Percentiles rank a stretch among this genome's conserved stretches.
Evolutionary conservation across 2,329 filamentous ascomycete genomes (phyloP).

Genomic region (Chaetothyriales sp.): DNA sequence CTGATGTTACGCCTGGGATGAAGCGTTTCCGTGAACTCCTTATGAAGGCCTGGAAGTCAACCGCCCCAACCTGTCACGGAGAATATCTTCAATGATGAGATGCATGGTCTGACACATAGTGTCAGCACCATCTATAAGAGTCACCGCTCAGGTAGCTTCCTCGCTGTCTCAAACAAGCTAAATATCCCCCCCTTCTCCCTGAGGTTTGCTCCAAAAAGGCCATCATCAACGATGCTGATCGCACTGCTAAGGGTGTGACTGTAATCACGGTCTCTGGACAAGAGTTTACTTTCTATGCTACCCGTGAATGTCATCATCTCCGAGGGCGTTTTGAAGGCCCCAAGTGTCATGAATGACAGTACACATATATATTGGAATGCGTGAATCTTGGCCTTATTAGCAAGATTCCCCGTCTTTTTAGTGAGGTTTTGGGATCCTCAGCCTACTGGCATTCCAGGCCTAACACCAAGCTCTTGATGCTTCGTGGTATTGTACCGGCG

Average conservation of each 20-base stretch:
- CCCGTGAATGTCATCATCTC: slow-evolving; percentile 36
- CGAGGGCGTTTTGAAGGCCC: slow-evolving; percentile 47
- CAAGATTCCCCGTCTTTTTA: too few species aligned
- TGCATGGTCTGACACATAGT: slow-evolving; percentile 41
- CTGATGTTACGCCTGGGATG: slow-evolving; percentile 41
- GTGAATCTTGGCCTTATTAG: too few species aligned
- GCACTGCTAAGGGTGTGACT: slow-evolving; percentile 33
- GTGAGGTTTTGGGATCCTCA: too few species aligned
- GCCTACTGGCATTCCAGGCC: too few species aligned
- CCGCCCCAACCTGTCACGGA: slow-evolving; percentile 39
- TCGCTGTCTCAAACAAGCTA: slow-evolving; percentile 39
- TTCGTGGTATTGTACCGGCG: slow-evolving; percentile 47
- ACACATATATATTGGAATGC: too few species aligned
- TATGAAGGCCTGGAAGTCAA: slow-evolving; percentile 40
- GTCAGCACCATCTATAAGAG: slow-evolving; percentile 46
- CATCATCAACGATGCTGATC: slow-evolving; percentile 36
- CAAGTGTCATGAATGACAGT: too few species aligned
- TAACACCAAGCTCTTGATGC: slow-evolving; percentile 52
- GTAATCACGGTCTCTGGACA: slow-evolving; percentile 31
- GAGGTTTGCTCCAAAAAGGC: slow-evolving; percentile 39
- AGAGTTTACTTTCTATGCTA: slow-evolving; percentile 35
- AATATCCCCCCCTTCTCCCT: slow-evolving; percentile 43
- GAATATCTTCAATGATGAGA: slow-evolving; percentile 43
- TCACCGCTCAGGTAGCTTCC: slow-evolving; percentile 38
- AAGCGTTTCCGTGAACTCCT: slow-evolving; percentile 31